A percentile compares a stretch with the other conserved stretches of the same genome.
phyloP scores from a whole-genome alignment of 148 eudicot genomes.

The Tetragonia tetragonoides region DNA sequence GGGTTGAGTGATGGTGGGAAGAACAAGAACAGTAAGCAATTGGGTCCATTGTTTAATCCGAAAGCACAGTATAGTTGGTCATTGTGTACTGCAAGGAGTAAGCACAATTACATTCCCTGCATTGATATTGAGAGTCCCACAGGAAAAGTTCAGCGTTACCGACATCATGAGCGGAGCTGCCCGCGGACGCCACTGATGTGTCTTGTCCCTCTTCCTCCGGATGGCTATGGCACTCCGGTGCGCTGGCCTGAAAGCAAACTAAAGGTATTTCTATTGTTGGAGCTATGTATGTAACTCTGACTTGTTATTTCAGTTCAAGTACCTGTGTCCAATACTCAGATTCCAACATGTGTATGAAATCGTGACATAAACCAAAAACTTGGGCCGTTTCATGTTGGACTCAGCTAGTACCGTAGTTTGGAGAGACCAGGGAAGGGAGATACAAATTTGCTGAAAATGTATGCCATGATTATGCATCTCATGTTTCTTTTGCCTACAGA shows the following conservation, averaged over 20 bases:
- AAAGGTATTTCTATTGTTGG: slow-evolving; percentile 48
- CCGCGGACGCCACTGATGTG: slow-evolving; percentile 73
- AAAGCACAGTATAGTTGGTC: slow-evolving; percentile 78
- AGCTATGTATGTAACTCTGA: not conserved
- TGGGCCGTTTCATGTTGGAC: too few species aligned
- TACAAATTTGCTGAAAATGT: not conserved
- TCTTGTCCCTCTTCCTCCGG: slow-evolving; percentile 85
- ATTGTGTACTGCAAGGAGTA: slow-evolving; percentile 69
- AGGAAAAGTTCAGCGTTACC: slow-evolving; percentile 53
- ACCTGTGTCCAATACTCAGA: not conserved
- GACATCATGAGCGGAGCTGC: slow-evolving; percentile 89
- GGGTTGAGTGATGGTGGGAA: slow-evolving; percentile 29
- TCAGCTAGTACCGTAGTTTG: not conserved
- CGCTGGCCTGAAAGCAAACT: slow-evolving; percentile 82
- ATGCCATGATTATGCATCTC: slow-evolving; percentile 14
- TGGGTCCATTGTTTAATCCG: slow-evolving; percentile 75
- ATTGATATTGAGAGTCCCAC: slow-evolving; percentile 70
- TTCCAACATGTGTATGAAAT: not conserved
- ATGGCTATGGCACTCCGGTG: slow-evolving; percentile 75
- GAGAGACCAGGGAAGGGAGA: not conserved
- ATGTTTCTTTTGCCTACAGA: slow-evolving; percentile 40
- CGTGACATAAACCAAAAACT: not conserved
- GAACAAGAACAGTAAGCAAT: slow-evolving; percentile 37
- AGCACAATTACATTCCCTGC: slow-evolving; percentile 94
- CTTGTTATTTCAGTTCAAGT: not conserved